Base-by-base conservation (phyloP, 805 yeast species). In the Ogataea ganodermae region DNA sequence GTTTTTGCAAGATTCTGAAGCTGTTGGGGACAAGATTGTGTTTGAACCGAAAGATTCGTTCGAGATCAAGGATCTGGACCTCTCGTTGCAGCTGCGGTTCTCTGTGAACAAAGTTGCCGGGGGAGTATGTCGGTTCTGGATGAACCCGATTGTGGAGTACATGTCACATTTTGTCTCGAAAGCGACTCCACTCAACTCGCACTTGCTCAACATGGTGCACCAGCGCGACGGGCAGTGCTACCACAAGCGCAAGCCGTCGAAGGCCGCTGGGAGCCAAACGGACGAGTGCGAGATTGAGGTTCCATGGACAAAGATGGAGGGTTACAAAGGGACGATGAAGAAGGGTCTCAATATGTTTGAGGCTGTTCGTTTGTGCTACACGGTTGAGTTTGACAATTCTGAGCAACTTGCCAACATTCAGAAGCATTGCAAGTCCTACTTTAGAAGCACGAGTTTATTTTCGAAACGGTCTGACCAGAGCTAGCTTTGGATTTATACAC, bases 221-320 rank as follows among this genome's bases (percentile, higher is more conserved):
- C 41, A 37, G n/a, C 43, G 36, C n/a, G 39, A 32, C 39, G 36
- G 45, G 10, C 44, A 32, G 20, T 39, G 26, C 14, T 43, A 46
- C 30, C 41, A 37, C 35, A 35, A 40, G 16, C 38, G 46, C 7
- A 42, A 24, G 30, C 35, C 42, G 2, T 26, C 30, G 17, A 40
- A 35, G 12, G 27, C 33, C 24, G 41, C 31, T 14, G 41, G 21
- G 4, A 22, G 23, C 3, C 46, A 40, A 27, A 13, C 24, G 17
- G 45, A 40, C 10, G 13, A 13, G 3, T 49, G 45, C 41, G 35
- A 24, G 16, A 12, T 46, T 2, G 45, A 35, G 24, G 23, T 52
- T 4, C 52, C 59, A 32, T 81, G 84, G 83, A 69, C 70, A 2
- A 74, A 78, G 0, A 68, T 84, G 55, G 95, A 87, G 63, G 95